These are phyloP conservation scores for Acanthamoeba culbertsoni DNA, from an alignment of 208 protist species.

Conservation along the genomic window DNA sequence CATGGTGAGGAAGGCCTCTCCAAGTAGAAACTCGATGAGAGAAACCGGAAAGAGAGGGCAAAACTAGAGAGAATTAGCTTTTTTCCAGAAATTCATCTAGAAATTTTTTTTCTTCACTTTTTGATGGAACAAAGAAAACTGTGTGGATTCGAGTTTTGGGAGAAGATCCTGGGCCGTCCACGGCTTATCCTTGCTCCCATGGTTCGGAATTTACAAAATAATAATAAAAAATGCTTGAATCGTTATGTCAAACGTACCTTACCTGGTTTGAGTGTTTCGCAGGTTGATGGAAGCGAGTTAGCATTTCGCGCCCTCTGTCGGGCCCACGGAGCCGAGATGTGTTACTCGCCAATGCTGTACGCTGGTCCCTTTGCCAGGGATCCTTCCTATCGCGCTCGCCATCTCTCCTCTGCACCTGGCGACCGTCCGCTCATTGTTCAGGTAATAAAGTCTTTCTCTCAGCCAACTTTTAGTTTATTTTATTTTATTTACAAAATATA, in stretches of 20 bases:
- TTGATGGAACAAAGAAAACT: not conserved
- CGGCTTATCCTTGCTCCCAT: not conserved
- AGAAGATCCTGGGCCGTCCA: not conserved
- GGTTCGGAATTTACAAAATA: not conserved
- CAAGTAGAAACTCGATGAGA: too few relatives aligned
- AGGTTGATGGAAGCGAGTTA: constrained; percentile 74
- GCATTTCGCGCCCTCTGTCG: constrained; percentile 72
- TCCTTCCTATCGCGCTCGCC: not conserved
- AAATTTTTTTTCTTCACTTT: not conserved
- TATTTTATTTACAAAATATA: not conserved
- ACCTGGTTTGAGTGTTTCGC: not conserved
- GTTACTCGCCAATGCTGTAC: constrained; percentile 79
- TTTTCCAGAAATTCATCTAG: too few relatives aligned
- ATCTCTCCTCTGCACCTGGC: constrained; percentile 44
- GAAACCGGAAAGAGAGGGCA: too few relatives aligned
- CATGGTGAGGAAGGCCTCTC: too few relatives aligned
- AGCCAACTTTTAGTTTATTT: not conserved
- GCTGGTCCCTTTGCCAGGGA: not conserved
- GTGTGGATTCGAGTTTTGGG: not conserved
- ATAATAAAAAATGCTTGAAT: not conserved
- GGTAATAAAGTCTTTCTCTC: not conserved
- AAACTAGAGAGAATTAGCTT: too few relatives aligned
- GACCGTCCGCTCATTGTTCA: constrained; percentile 82
- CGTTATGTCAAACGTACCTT: not conserved
- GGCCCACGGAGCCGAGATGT: constrained; percentile 62